Evolutionary conservation across 2,329 filamentous ascomycete genomes (phyloP).

Genomic region (Ceratocystiopsis sp.): DNA sequence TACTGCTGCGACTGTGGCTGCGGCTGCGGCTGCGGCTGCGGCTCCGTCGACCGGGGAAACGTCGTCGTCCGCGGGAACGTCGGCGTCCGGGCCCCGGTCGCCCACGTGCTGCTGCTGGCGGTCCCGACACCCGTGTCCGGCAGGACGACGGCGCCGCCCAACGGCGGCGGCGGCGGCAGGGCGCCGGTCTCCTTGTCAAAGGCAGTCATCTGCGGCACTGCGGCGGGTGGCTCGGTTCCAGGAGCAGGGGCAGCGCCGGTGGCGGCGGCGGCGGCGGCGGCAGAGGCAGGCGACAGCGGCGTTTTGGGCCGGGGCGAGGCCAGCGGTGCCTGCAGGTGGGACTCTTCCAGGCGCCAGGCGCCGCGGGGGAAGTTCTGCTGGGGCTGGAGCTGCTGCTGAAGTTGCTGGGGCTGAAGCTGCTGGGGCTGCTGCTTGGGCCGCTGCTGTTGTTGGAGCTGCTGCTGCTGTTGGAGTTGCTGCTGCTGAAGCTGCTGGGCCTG

Average conservation of each 20-base stretch:
- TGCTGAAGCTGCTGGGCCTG: no score
- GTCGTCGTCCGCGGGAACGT: no score
- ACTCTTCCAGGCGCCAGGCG: slow-evolving; percentile 38
- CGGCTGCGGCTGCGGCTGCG: background rate
- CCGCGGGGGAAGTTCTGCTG: slow-evolving; percentile 23
- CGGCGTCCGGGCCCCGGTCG: slow-evolving; percentile 1
- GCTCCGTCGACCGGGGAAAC: background rate
- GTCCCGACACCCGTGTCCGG: background rate
- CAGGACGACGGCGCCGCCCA: background rate
- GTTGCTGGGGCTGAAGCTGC: slow-evolving; percentile 3
- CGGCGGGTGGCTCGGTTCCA: no score
- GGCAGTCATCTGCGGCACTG: slow-evolving; percentile 16
- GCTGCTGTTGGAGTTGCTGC: background rate
- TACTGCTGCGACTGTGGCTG: slow-evolving; percentile 1
- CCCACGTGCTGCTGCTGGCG: background rate
- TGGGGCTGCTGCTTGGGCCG: background rate
- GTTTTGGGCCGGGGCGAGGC: slow-evolving; percentile 19
- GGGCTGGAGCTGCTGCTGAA: slow-evolving; percentile 6
- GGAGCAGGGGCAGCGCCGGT: no score
- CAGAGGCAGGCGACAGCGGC: slow-evolving; percentile 6
- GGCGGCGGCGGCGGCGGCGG: no score
- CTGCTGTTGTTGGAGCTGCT: background rate
- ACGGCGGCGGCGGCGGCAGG: slow-evolving; percentile 3
- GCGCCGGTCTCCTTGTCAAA: slow-evolving; percentile 35
- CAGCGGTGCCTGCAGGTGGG: slow-evolving; percentile 32